These are phyloP conservation scores for Aureobasidium pullulans DNA, from an alignment of 2,329 filamentous ascomycete species.

Conservation along the genomic window DNA sequence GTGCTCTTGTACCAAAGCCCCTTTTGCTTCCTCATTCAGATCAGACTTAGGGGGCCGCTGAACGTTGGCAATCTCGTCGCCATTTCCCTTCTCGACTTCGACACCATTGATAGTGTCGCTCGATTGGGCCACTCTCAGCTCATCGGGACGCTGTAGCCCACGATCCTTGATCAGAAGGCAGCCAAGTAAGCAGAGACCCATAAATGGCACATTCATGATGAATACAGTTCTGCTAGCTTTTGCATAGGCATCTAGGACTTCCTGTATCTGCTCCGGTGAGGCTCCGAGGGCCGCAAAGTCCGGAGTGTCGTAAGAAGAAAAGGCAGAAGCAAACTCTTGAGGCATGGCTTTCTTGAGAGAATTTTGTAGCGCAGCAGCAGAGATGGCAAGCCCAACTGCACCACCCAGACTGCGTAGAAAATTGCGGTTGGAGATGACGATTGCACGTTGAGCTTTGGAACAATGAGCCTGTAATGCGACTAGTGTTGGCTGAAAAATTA, in stretches of 20 bases:
- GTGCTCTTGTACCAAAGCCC: not conserved
- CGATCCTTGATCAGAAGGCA: not conserved
- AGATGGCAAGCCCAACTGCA: conserved; percentile 50
- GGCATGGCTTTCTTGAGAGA: not conserved
- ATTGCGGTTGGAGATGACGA: conserved; percentile 56
- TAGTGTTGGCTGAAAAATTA: conserved; percentile 46
- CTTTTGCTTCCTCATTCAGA: not conserved
- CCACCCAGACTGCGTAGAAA: conserved; percentile 56
- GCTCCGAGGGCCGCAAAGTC: not conserved
- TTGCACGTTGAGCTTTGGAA: conserved; percentile 50
- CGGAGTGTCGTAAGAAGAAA: not conserved
- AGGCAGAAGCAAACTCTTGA: not conserved
- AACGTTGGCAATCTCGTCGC: not conserved
- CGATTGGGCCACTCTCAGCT: not conserved
- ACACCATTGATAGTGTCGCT: not conserved
- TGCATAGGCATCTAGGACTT: not conserved
- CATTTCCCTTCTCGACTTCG: not conserved
- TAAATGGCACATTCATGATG: not conserved
- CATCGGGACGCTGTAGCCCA: not conserved
- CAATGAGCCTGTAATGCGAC: conserved; percentile 46
- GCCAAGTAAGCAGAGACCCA: not conserved
- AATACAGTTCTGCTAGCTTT: not conserved
- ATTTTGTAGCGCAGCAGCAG: conserved; percentile 41
- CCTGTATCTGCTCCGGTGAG: not conserved
- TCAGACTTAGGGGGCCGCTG: not conserved